phyloP scores from a whole-genome alignment of 495 filamentous ascomycete genomes.

The Penicillium longicatenatum region DNA sequence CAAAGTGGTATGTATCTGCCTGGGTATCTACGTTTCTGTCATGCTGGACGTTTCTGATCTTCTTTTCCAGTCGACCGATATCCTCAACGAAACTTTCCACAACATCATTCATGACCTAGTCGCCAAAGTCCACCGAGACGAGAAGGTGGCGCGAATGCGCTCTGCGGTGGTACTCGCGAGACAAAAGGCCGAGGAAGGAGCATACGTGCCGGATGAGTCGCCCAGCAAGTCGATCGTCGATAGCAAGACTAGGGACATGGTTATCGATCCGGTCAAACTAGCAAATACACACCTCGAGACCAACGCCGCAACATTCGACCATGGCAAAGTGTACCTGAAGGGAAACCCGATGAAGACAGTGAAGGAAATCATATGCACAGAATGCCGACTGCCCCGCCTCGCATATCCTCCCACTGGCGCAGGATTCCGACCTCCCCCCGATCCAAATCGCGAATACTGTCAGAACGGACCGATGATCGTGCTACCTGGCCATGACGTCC shows the following conservation, averaged over 20 bases:
- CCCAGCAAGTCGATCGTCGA: constrained; percentile 35
- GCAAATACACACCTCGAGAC: constrained; percentile 60
- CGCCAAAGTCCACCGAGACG: constrained; percentile 70
- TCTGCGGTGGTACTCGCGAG: constrained; percentile 73
- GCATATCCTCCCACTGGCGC: constrained; percentile 64
- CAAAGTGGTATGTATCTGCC: constrained; percentile 43
- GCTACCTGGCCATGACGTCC: constrained; percentile 76
- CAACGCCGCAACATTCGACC: constrained; percentile 69
- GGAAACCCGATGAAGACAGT: constrained; percentile 75
- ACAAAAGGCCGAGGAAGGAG: constrained; percentile 61
- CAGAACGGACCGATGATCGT: constrained; percentile 72
- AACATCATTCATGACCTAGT: constrained; percentile 73
- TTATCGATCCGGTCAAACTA: constrained; percentile 41
- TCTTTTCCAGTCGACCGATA: constrained; percentile 43
- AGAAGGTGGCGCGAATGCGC: constrained; percentile 69
- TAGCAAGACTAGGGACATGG: constrained; percentile 34
- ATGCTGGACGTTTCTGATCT: constrained; percentile 8
- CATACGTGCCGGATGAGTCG: constrained; percentile 37
- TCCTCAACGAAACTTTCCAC: constrained; percentile 69
- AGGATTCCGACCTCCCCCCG: constrained; percentile 57
- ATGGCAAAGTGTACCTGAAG: constrained; percentile 69
- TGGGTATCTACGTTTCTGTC: background rate
- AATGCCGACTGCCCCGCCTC: constrained; percentile 65
- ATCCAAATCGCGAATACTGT: constrained; percentile 70
- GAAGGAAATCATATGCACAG: constrained; percentile 67